Evolutionary conservation across 108 stramenopile species (phyloP), one percentile per base, ranked within the genome.

Genomic region (Pinguiococcus pyrenoidosus): DNA sequence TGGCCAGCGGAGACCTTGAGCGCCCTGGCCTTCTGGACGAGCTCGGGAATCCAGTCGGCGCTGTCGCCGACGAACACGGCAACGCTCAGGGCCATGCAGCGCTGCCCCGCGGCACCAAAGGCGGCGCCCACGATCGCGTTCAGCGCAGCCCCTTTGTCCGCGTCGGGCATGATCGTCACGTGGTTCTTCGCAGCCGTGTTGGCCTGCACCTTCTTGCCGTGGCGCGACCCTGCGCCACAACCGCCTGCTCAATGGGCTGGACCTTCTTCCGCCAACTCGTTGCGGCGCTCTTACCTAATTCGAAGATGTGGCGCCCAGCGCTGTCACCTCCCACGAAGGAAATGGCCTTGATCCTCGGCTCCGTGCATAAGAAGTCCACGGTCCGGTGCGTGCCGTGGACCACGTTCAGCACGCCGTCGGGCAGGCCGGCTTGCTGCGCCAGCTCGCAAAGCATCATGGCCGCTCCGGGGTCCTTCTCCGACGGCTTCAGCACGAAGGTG

Each of bases 131-230:
- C 76, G 16, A 91, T 22, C 10, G 86, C 81, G 54, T 78, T 76
- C 22, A 84, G 49, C 0, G 81, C 71, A n/a, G 74, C 73, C n/a
- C 49, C 73, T 32, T 71, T 61, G 58, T 77, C 63, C 13, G 80
- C 79, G 62, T 95, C 93, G n/a, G 82, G 74, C 49, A 92, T 56
- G 14, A 92, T 56, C 22, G 83, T 72, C 21, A 74, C 87, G 64
- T 96, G 93, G 68, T 96, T 96, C 73, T 96, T 92, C 35, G 93
- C 93, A 16, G 87, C 90, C 51, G 90, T 46, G 70, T 92, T 92
- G 43, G 85, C 74, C 61, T 86, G 85, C 26, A 85, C 89, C 17
- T 84, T 74, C 60, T 91, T 91, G 30, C 82, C 85, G n/a, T n/a
- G n/a, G n/a, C n/a, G n/a, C n/a, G n/a, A n/a, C n/a, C n/a, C n/a